Evolutionary conservation across 345 rosid species (phyloP).

Genomic region (Linum trigynum): DNA sequence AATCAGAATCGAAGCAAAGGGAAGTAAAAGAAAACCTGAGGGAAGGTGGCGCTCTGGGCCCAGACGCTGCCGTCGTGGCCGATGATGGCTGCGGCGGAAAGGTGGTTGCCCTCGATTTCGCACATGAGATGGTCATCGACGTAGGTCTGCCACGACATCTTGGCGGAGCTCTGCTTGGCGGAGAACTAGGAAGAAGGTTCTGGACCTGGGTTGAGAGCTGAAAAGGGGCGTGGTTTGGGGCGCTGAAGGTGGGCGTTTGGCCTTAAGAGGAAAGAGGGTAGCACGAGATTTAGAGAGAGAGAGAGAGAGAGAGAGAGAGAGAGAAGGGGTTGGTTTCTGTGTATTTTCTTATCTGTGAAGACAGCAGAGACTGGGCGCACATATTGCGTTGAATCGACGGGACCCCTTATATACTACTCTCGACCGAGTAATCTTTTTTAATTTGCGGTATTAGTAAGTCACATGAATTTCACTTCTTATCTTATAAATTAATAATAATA

Average conservation of each 20-base stretch:
- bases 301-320: background rate
- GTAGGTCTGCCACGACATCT: slow-evolving; percentile 7
- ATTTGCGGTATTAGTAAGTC: no score
- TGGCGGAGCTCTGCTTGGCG: background rate
- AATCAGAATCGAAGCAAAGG: background rate
- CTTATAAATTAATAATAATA: no score
- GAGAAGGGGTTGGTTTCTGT: background rate
- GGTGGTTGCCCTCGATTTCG: slow-evolving; percentile 7
- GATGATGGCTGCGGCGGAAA: slow-evolving; percentile 6
- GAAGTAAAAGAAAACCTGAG: background rate
- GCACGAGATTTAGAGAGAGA: background rate
- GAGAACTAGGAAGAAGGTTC: background rate
- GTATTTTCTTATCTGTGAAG: background rate
- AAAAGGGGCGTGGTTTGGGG: background rate
- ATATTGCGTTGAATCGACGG: background rate
- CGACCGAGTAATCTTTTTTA: no score
- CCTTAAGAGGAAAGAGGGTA: background rate
- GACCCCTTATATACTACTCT: background rate
- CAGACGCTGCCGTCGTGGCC: slow-evolving; percentile 8
- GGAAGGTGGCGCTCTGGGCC: slow-evolving; percentile 7
- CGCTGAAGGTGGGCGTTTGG: background rate
- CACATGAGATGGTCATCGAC: slow-evolving; percentile 1
- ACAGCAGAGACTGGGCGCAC: background rate
- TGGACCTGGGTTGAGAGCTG: background rate
- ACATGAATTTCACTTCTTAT: no score